Evolutionary conservation across 2,329 filamentous ascomycete genomes (phyloP).

Genomic region (Ascochyta clinopodiicola): DNA sequence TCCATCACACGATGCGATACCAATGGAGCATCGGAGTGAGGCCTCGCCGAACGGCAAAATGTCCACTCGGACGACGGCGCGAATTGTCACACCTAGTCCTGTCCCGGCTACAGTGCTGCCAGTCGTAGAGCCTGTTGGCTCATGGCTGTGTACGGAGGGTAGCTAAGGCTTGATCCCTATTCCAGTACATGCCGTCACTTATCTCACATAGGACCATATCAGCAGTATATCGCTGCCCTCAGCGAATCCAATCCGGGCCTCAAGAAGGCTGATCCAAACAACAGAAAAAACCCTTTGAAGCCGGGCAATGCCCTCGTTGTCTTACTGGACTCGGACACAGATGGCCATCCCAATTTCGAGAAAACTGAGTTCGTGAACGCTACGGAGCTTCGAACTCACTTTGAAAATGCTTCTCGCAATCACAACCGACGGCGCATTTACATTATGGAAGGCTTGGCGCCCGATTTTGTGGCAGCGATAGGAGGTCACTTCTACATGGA

Average conservation of each 20-base stretch:
- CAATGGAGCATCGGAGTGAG: slow-evolving; percentile 7
- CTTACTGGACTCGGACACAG: slow-evolving; percentile 30
- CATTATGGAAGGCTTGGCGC: slow-evolving; percentile 43
- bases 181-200: slow-evolving; percentile 1
- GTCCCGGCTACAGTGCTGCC: not conserved
- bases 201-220: slow-evolving; percentile 33
- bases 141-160: slow-evolving; percentile 41
- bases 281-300: slow-evolving; percentile 3
- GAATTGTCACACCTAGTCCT: slow-evolving; percentile 8
- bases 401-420: slow-evolving; percentile 12
- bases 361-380: slow-evolving; percentile 23
- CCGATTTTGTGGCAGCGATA: slow-evolving; percentile 36
- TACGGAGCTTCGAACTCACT: slow-evolving; percentile 26
- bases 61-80: not conserved
- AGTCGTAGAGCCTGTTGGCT: slow-evolving; percentile 20
- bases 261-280: slow-evolving; percentile 40
- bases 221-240: slow-evolving; percentile 37
- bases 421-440: slow-evolving; percentile 36
- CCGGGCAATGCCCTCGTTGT: slow-evolving; percentile 34
- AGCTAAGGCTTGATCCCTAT: not conserved
- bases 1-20: not conserved
- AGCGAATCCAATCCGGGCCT: slow-evolving; percentile 40
- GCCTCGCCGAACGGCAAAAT: not conserved
- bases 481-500: slow-evolving; percentile 46
- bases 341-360: slow-evolving; percentile 20